Evolutionary conservation across 2,329 filamentous ascomycete genomes (phyloP).

Genomic region (Cladophialophora immunda): DNA sequence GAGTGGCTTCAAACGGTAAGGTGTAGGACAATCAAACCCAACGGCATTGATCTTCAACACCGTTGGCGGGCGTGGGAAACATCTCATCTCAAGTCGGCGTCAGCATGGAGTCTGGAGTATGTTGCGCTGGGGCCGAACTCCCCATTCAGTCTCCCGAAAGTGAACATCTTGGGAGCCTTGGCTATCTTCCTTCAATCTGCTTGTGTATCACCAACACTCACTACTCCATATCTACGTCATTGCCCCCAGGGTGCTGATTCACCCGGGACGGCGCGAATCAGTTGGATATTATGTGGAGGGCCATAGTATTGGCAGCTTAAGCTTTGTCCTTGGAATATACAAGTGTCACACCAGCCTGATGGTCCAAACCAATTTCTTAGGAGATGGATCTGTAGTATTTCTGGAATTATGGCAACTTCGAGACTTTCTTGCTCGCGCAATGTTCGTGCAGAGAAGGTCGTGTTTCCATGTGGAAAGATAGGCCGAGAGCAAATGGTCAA

Average conservation of each 20-base stretch:
- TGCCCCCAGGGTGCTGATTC: background rate
- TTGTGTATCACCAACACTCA: slow-evolving; percentile 1
- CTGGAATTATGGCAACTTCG: background rate
- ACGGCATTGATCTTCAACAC: background rate
- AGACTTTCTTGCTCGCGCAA: background rate
- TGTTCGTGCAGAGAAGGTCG: slow-evolving; percentile 9
- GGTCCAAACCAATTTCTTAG: background rate
- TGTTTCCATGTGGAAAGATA: slow-evolving; percentile 23
- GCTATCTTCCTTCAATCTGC: slow-evolving; percentile 15
- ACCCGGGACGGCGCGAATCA: background rate
- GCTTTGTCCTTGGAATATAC: slow-evolving; percentile 4
- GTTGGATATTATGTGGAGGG: background rate
- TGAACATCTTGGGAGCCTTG: slow-evolving; percentile 1
- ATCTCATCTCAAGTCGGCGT: slow-evolving; percentile 13
- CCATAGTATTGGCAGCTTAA: background rate
- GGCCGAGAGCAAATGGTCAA: slow-evolving; percentile 10
- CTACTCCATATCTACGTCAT: slow-evolving; percentile 10
- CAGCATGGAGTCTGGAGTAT: slow-evolving; percentile 16
- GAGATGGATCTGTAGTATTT: background rate
- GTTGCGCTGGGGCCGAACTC: background rate
- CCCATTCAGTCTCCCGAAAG: background rate
- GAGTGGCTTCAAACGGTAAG: slow-evolving; percentile 49
- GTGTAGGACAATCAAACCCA: background rate
- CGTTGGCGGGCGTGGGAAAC: background rate
- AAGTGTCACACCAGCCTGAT: slow-evolving; percentile 24